Base-by-base conservation (phyloP, 2,329 filamentous ascomycete species). In the Calycina marina region DNA sequence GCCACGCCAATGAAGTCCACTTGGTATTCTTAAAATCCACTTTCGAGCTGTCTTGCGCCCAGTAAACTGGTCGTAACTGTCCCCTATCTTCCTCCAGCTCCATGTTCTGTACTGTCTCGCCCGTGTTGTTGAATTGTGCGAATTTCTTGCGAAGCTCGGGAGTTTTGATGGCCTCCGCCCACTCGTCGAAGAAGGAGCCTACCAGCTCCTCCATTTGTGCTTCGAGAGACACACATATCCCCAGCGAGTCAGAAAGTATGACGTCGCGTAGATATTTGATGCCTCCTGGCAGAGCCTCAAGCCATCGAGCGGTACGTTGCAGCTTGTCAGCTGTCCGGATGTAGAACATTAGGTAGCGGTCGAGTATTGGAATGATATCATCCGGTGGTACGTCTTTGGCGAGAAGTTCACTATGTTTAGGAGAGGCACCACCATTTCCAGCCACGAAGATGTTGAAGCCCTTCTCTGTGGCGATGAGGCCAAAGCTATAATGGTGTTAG, bases 391-490 rank as follows among this genome's bases (percentile, higher is more conserved):
- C 83, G 46, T 93, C 84, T 52, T 85, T 86, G 38, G 82, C 83
- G 1, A 93, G 67, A 2, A 93, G 65, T 46, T 92, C 82, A 1
- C 77, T 73, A 52, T 93, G 85, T 22, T 70, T 65, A 4, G 85
- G 85, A 44, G 82, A 88, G 11, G 83, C 83, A 37, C 86, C 85
- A 32, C 85, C 85, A 51, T 93, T 93, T 29, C 85, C 85, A 18
- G 69, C 85, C 1, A 93, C 82, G 46, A 85, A 93, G 54, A 93
- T 76, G 56, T 93, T 93, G 69, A 82, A 93, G 17, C 85, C 85
- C 48, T 90, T 93, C 40, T 93, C 84, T 0, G 83, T 92, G 10
- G 85, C 84, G 36, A 93, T 93, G 30, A 93, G 71, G 14, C 85
- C 85, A 45, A 93, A 93, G 50, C 75, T 80, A 37, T 14, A 6